A percentile compares a stretch with the other conserved stretches of the same genome.
These are phyloP conservation scores for Trichoderma sp. DNA, from an alignment of 2,329 filamentous ascomycete genomes.

Conservation along the genomic window DNA sequence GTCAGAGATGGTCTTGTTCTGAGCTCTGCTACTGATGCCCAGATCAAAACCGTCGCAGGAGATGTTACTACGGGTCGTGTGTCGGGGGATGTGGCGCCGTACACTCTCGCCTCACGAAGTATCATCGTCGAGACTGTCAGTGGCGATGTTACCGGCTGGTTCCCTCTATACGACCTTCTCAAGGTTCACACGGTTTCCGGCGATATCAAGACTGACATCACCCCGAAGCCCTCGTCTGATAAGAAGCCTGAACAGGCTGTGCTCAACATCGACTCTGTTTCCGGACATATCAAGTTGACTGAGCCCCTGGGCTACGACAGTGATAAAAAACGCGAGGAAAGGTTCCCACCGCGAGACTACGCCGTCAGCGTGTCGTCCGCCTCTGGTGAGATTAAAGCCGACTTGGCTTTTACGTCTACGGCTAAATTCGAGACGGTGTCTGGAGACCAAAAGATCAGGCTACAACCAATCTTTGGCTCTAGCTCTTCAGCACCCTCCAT, in stretches of 20 bases:
- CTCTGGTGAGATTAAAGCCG: slow-evolving; percentile 43
- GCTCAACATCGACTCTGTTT: slow-evolving; percentile 42
- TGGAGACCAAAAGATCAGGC: slow-evolving; percentile 38
- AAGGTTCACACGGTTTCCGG: slow-evolving; percentile 46
- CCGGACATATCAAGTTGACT: slow-evolving; percentile 41
- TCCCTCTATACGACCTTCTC: slow-evolving; percentile 50
- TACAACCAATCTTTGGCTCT: slow-evolving; percentile 44
- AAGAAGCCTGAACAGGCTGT: slow-evolving; percentile 38
- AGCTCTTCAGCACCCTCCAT: slow-evolving; percentile 30
- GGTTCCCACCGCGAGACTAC: slow-evolving; percentile 48
- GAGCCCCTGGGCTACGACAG: slow-evolving; percentile 38
- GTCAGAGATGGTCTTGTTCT: slow-evolving; percentile 42
- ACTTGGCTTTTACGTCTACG: slow-evolving; percentile 39
- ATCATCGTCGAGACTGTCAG: slow-evolving; percentile 43
- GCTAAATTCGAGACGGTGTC: slow-evolving; percentile 40
- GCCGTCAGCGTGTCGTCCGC: slow-evolving; percentile 42
- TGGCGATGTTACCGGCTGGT: slow-evolving; percentile 46
- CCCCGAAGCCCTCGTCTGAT: slow-evolving; percentile 39
- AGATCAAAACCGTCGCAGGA: slow-evolving; percentile 39
- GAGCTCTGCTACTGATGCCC: slow-evolving; percentile 27
- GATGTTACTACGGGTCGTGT: slow-evolving; percentile 35
- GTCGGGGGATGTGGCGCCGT: slow-evolving; percentile 33
- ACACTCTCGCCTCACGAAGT: slow-evolving; percentile 42
- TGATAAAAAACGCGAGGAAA: slow-evolving; percentile 21
- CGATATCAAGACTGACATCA: slow-evolving; percentile 39